phyloP scores from a whole-genome alignment of 2,329 filamentous ascomycete species.

The Raffaelea arxii region DNA sequence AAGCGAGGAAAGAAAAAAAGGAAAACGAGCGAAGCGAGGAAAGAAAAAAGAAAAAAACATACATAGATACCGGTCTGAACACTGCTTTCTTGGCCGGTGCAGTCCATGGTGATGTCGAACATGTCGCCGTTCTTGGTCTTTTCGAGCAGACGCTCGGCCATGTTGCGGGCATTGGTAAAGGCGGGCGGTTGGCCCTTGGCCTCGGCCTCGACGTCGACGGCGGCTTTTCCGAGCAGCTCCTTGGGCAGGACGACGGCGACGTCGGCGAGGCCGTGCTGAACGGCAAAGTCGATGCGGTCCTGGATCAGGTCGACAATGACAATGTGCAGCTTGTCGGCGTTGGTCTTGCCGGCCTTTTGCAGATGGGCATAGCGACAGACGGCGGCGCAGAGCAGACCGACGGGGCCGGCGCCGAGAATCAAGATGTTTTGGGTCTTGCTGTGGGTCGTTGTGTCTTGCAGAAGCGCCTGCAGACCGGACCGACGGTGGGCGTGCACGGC shows the following conservation, averaged over 20 bases:
- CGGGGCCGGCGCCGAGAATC: constrained; percentile 51
- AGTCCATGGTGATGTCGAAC: constrained; percentile 58
- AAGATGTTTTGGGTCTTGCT: constrained; percentile 24
- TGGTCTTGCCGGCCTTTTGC: constrained; percentile 31
- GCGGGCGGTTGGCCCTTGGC: constrained; percentile 32
- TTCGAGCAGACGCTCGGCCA: constrained; percentile 24
- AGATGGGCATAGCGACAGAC: constrained; percentile 29
- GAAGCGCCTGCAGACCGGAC: constrained; percentile 26
- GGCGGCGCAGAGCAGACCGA: constrained; percentile 49
- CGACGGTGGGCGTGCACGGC: constrained; percentile 47
- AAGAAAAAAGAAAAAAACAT: constrained; percentile 17
- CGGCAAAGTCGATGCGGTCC: constrained; percentile 47
- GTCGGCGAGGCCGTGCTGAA: constrained; percentile 46
- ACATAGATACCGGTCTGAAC: constrained; percentile 66
- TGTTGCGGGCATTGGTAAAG: constrained; percentile 26
- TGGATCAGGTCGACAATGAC: constrained; percentile 47
- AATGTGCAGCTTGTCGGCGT: constrained; percentile 21
- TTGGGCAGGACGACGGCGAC: constrained; percentile 39
- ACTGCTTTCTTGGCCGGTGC: constrained; percentile 69
- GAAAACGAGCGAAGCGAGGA: too few relatives aligned
- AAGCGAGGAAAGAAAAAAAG: too few relatives aligned
- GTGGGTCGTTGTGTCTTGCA: constrained; percentile 26
- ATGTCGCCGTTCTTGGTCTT: constrained; percentile 45
- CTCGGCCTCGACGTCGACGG: constrained; percentile 42
- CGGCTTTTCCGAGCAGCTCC: constrained; percentile 36